Conservation (phyloP, 148 eudicot genomes). For the Mesembryanthemum crystallinum region DNA sequence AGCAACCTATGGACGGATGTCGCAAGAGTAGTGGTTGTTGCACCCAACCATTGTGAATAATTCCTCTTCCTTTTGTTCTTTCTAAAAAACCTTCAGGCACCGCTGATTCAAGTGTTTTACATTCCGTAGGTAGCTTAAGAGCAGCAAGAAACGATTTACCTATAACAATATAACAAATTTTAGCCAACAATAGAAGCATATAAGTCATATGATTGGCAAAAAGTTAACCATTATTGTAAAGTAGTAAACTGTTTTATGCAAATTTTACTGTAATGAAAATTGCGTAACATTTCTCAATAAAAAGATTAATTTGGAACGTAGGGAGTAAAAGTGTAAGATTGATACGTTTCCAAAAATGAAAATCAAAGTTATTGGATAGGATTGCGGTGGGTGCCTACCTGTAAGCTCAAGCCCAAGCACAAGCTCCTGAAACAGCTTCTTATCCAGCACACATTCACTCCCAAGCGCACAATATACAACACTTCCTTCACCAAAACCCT, state of each 20-base stretch:
- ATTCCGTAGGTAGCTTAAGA: neutral
- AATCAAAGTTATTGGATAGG: too few species aligned
- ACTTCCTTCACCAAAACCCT: slow-evolving; percentile 10
- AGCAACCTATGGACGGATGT: neutral
- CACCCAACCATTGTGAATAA: slow-evolving; percentile 37
- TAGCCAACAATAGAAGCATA: too few species aligned
- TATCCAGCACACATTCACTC: slow-evolving; percentile 29
- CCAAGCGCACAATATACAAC: slow-evolving; percentile 43
- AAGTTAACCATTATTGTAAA: too few species aligned
- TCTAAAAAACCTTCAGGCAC: slow-evolving; percentile 34
- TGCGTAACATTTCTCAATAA: too few species aligned
- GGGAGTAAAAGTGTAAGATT: too few species aligned
- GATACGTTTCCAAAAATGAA: too few species aligned
- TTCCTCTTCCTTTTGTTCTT: slow-evolving; percentile 29
- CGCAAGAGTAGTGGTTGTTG: slow-evolving; percentile 26
- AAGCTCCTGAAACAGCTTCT: slow-evolving; percentile 32
- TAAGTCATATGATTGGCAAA: too few species aligned
- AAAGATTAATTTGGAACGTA: too few species aligned
- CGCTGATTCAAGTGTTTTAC: slow-evolving; percentile 25
- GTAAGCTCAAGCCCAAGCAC: slow-evolving; percentile 39
- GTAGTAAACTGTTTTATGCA: too few species aligned
- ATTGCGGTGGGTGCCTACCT: slow-evolving; percentile 1
- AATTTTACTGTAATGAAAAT: too few species aligned
- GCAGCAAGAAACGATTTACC: neutral
- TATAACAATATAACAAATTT: neutral